phyloP scores from a whole-genome alignment of 2,329 filamentous ascomycete genomes.

The Penicillium thymicola region DNA sequence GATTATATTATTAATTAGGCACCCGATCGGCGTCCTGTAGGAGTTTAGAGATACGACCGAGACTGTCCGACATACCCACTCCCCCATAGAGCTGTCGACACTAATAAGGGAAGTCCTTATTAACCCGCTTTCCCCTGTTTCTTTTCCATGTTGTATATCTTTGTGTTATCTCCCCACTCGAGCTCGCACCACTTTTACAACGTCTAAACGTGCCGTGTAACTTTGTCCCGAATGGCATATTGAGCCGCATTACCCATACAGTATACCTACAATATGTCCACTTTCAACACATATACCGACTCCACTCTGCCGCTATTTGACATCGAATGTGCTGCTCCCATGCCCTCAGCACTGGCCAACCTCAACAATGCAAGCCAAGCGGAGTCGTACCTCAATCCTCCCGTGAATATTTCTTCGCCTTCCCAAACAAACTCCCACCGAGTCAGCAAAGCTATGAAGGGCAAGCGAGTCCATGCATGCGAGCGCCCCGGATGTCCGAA shows the following conservation, averaged over 20 bases:
- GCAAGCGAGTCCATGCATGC: conserved; percentile 50
- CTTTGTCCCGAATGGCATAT: not conserved
- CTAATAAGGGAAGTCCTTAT: not conserved
- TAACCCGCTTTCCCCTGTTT: not conserved
- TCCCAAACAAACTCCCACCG: conserved; percentile 26
- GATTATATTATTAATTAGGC: not conserved
- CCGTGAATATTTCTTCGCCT: not conserved
- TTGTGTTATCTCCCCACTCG: not conserved
- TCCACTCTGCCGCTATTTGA: not conserved
- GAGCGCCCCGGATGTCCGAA: conserved; percentile 47
- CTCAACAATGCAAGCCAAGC: not conserved
- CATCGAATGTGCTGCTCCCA: not conserved
- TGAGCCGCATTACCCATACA: not conserved
- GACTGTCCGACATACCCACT: not conserved
- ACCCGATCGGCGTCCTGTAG: not conserved
- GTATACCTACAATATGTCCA: not conserved
- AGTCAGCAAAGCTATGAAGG: conserved; percentile 52
- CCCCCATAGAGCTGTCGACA: not conserved
- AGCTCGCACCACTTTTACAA: too few relatives aligned
- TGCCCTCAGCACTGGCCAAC: not conserved
- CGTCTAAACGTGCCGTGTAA: not conserved
- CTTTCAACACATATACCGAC: not conserved
- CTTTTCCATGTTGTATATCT: not conserved
- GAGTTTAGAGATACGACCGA: not conserved
- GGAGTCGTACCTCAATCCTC: not conserved